Conservation (phyloP, 1,284 basidiomycete species). For the Tilletia walkeri region DNA sequence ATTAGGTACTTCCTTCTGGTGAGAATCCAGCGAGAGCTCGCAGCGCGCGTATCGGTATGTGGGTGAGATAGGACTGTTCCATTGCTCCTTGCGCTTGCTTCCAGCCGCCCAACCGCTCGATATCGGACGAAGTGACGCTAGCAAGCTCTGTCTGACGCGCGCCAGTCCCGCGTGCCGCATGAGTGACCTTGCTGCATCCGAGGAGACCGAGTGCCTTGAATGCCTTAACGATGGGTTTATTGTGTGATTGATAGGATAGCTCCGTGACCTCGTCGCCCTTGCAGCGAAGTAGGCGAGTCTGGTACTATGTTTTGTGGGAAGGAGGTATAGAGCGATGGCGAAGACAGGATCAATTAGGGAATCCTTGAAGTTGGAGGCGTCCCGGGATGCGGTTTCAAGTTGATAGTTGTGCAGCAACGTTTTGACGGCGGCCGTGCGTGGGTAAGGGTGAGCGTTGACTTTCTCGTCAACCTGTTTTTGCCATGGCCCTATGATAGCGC, state of each 20-base stretch:
- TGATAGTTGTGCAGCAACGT: background rate
- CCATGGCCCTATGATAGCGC: background rate
- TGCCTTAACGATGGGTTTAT: background rate
- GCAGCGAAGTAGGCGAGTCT: background rate
- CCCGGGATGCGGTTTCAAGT: background rate
- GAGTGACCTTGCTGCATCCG: conserved; percentile 1
- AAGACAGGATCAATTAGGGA: background rate
- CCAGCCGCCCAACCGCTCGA: background rate
- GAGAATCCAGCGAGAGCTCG: background rate
- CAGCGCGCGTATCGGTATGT: background rate
- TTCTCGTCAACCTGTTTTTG: background rate
- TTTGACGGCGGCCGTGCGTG: background rate
- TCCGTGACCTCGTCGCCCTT: background rate
- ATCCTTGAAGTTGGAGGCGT: background rate
- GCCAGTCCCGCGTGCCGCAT: background rate
- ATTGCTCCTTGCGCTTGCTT: background rate
- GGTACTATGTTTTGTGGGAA: background rate
- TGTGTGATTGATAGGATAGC: background rate
- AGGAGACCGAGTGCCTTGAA: background rate
- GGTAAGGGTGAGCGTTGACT: conserved; percentile 5
- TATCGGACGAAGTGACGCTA: background rate
- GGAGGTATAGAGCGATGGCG: background rate
- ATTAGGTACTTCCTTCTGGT: background rate
- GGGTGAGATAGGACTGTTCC: background rate
- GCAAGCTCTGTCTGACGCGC: background rate